phyloP scores from a whole-genome alignment of 78 protist species.

The Dictyostelium citrinum region DNA sequence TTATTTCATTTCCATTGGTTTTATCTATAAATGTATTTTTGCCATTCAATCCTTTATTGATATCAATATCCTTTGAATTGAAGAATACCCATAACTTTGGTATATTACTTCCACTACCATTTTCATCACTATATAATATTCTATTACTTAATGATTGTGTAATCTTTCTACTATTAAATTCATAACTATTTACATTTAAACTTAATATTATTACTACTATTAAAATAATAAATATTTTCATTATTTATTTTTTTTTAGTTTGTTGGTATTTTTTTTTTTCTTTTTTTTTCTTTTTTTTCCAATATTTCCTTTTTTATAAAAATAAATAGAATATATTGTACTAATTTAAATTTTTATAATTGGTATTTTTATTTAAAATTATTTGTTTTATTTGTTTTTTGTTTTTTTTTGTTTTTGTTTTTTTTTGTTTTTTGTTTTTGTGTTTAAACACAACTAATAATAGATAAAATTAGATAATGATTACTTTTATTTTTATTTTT shows the following conservation, averaged over 20 bases:
- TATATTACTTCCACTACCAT: neutral
- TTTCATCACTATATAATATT: neutral
- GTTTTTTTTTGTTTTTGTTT: no score
- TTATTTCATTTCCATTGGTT: neutral
- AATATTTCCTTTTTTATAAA: no score
- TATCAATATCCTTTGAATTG: constrained; percentile 3
- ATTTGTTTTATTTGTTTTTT: neutral
- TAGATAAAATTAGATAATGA: neutral
- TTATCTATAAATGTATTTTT: neutral
- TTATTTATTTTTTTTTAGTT: neutral
- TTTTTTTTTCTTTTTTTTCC: neutral
- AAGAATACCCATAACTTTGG: constrained; percentile 67
- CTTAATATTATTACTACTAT: neutral
- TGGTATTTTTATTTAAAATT: no score
- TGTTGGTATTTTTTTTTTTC: neutral
- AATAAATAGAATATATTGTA: no score
- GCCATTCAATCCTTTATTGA: neutral
- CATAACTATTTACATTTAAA: neutral
- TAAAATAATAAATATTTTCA: neutral
- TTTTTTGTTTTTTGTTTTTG: neutral
- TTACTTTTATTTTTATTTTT: neutral
- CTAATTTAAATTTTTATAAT: no score
- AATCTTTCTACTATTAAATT: neutral
- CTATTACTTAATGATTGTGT: neutral
- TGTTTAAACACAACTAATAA: neutral